A percentile compares a stretch with the other conserved stretches of the same genome.
Conservation (phyloP, 345 rosid species). For the Camelina laxa region DNA sequence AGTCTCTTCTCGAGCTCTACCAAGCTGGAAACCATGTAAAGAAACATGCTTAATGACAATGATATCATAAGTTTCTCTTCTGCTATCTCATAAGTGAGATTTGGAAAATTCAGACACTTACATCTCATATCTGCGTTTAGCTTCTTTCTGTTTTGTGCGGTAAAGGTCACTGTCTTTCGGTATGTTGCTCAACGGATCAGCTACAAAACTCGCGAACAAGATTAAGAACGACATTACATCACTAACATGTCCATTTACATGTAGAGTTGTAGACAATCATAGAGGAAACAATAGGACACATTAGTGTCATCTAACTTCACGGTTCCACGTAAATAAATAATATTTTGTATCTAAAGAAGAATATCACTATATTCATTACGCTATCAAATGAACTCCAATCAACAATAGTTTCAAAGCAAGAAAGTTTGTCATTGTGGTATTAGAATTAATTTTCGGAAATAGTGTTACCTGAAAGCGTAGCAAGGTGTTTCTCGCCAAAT, state of each 20-base stretch:
- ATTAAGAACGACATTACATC: conserved; percentile 1
- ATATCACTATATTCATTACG: background rate
- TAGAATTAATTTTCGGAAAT: too few species aligned
- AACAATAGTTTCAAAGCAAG: background rate
- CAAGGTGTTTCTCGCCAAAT: conserved; percentile 48
- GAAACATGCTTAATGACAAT: background rate
- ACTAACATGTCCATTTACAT: background rate
- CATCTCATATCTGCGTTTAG: conserved; percentile 80
- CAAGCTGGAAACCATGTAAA: conserved; percentile 55
- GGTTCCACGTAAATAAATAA: background rate
- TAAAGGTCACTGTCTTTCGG: conserved; percentile 88
- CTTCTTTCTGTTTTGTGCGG: conserved; percentile 70
- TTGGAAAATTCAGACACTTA: conserved; percentile 53
- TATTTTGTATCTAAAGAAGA: background rate
- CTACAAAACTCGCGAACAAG: conserved; percentile 41
- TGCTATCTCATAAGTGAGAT: background rate
- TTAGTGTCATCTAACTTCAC: background rate
- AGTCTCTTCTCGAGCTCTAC: conserved; percentile 85
- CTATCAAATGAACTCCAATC: background rate
- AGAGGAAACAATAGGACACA: background rate
- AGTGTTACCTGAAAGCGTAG: conserved; percentile 51
- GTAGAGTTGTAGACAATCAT: background rate
- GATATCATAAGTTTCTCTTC: background rate
- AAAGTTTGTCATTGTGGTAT: background rate
- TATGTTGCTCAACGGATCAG: conserved; percentile 67